Evolutionary conservation across 2,329 filamentous ascomycete species (phyloP).

Genomic region (Aspergillus sp.): DNA sequence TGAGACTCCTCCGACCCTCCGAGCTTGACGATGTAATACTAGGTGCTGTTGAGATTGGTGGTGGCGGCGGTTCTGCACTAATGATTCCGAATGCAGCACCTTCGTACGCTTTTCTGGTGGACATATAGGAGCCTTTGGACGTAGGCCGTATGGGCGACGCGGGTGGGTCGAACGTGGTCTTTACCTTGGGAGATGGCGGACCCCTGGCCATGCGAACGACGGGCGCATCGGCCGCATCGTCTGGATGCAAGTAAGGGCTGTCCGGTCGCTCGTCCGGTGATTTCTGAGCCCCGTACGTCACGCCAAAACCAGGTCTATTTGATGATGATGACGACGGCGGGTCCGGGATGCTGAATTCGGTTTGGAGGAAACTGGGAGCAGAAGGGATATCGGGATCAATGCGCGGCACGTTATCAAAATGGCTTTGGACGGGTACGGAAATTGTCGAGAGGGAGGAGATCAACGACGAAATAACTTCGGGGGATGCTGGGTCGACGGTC

Average conservation of each 20-base stretch:
- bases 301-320: constrained; percentile 50
- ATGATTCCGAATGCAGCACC: constrained; percentile 34
- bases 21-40: constrained; percentile 37
- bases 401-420: constrained; percentile 57
- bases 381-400: constrained; percentile 34
- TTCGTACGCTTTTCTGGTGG: constrained; percentile 26
- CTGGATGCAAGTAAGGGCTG: constrained; percentile 44
- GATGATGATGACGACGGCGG: constrained; percentile 4
- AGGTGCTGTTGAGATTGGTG: constrained; percentile 26
- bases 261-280: constrained; percentile 47
- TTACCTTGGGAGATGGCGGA: constrained; percentile 68
- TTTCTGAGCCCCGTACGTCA: constrained; percentile 64
- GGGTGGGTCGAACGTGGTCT: constrained; percentile 38
- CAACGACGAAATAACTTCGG: constrained; percentile 51
- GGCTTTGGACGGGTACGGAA: constrained; percentile 57
- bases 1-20: constrained; percentile 32
- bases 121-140: constrained; percentile 34
- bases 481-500: constrained; percentile 38
- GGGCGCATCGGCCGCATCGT: constrained; percentile 58
- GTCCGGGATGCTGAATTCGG: constrained; percentile 23
- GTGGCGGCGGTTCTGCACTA: constrained; percentile 34
- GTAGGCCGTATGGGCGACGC: constrained; percentile 23
- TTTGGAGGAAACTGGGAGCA: constrained; percentile 23
- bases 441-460: constrained; percentile 57
- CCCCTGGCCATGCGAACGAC: constrained; percentile 76